These are phyloP conservation scores for Clavispora fructus DNA, from an alignment of 805 yeast genomes.

Conservation along the genomic window DNA sequence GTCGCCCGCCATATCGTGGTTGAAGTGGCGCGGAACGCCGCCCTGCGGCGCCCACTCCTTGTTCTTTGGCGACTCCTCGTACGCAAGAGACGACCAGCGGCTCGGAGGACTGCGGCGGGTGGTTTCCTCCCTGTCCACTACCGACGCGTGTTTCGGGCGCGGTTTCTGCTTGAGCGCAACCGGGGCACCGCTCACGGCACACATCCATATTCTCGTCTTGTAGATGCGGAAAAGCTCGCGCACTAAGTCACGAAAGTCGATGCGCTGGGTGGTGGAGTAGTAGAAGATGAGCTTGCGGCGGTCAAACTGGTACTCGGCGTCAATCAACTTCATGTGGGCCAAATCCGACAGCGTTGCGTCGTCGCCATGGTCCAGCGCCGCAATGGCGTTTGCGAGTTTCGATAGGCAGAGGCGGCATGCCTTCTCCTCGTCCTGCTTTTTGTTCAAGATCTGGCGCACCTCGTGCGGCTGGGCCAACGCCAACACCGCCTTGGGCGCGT, in stretches of 20 bases:
- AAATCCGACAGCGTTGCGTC: conserved; percentile 15
- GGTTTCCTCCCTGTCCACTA: neutral
- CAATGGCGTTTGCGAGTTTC: conserved; percentile 41
- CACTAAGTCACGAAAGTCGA: conserved; percentile 69
- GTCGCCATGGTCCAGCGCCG: conserved; percentile 2
- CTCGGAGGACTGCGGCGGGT: neutral
- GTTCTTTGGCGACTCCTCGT: neutral
- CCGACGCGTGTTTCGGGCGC: neutral
- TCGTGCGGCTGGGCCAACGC: conserved; percentile 61
- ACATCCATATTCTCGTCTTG: conserved; percentile 78
- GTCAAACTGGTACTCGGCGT: conserved; percentile 80
- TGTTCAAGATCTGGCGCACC: conserved; percentile 50
- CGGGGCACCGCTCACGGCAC: conserved; percentile 55
- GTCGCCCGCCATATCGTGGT: neutral
- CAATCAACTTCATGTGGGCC: conserved; percentile 55
- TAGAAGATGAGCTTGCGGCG: conserved; percentile 72
- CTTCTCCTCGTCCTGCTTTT: conserved; percentile 63
- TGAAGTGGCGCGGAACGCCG: conserved; percentile 4
- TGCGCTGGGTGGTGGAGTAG: conserved; percentile 46
- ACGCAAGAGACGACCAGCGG: neutral
- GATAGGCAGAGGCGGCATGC: conserved; percentile 55
- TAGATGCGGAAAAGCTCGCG: conserved; percentile 70
- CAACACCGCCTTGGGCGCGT: conserved; percentile 64
- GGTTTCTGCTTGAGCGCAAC: conserved; percentile 10
- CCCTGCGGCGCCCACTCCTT: neutral